phyloP scores from a whole-genome alignment of 2,329 filamentous ascomycete species.

The Hypoxylon sp. region DNA sequence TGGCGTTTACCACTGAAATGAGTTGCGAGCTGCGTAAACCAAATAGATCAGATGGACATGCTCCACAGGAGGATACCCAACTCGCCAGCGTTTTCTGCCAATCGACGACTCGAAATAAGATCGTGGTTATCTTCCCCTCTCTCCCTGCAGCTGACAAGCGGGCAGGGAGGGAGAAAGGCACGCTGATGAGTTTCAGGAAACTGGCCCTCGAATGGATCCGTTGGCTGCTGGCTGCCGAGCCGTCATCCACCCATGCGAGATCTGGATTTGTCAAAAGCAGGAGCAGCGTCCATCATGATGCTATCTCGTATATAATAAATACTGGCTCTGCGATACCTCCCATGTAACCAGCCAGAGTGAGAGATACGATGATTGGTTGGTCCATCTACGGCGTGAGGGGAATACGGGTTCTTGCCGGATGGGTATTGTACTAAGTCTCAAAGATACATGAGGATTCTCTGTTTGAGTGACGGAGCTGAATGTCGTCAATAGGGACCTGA shows the following conservation, averaged over 20 bases:
- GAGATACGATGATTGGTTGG: slow-evolving; percentile 21
- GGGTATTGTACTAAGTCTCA: too few relatives aligned
- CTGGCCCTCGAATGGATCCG: slow-evolving; percentile 6
- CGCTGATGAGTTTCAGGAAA: slow-evolving; percentile 30
- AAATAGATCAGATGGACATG: background rate
- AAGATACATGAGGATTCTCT: too few relatives aligned
- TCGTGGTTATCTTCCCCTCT: background rate
- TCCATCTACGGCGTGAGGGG: slow-evolving; percentile 17
- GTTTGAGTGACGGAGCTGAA: background rate
- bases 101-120: slow-evolving; percentile 8
- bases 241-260: slow-evolving; percentile 9
- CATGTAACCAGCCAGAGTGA: slow-evolving; percentile 2
- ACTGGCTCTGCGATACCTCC: slow-evolving; percentile 10
- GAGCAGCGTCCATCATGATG: background rate
- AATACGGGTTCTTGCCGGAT: slow-evolving; percentile 28
- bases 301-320: slow-evolving; percentile 22
- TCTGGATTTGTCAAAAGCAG: slow-evolving; percentile 7
- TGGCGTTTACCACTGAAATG: slow-evolving; percentile 25
- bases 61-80: slow-evolving; percentile 12
- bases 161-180: slow-evolving; percentile 26
- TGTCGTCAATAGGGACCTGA: too few relatives aligned
- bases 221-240: slow-evolving; percentile 27
- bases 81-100: too few relatives aligned
- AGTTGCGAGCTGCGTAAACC: slow-evolving; percentile 22
- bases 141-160: slow-evolving; percentile 14